Evolutionary conservation across 768 basidiomycete genomes (phyloP).

Genomic region (Wakefieldia striispora): DNA sequence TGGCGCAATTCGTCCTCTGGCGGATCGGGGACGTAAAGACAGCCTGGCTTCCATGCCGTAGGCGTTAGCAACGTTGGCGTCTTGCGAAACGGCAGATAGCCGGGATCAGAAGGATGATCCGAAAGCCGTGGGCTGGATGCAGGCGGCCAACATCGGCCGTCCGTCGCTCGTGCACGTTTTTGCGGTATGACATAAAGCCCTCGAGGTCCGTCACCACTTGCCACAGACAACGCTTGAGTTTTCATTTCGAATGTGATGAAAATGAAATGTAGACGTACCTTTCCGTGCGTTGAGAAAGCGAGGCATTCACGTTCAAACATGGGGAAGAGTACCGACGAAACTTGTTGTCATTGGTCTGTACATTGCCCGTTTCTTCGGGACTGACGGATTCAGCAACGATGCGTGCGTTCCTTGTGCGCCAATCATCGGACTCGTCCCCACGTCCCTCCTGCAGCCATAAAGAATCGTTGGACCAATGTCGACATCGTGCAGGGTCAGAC

Average conservation of each 20-base stretch:
- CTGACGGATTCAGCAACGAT: not conserved
- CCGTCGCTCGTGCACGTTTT: constrained; percentile 3
- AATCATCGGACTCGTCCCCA: constrained; percentile 7
- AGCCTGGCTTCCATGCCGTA: constrained; percentile 10
- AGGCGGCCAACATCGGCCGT: not conserved
- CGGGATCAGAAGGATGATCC: not conserved
- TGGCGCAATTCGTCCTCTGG: constrained; percentile 7
- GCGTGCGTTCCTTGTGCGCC: constrained; percentile 9
- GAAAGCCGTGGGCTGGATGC: not conserved
- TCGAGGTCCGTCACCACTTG: constrained; percentile 1
- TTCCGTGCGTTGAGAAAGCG: not conserved
- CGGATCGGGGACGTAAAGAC: constrained; percentile 11
- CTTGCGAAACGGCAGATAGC: constrained; percentile 8
- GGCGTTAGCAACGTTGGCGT: constrained; percentile 10
- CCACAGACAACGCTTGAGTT: not conserved
- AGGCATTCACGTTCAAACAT: not conserved
- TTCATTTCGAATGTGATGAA: not conserved
- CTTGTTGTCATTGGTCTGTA: not conserved
- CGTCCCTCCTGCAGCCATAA: constrained; percentile 1
- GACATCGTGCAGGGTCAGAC: not conserved
- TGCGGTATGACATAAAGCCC: constrained; percentile 21
- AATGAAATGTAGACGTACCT: not conserved
- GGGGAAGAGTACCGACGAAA: constrained; percentile 8
- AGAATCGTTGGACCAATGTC: not conserved
- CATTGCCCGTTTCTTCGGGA: not conserved